Evolutionary conservation across 1,284 basidiomycete genomes (phyloP).

Genomic region (Xerocomus amazonicus): DNA sequence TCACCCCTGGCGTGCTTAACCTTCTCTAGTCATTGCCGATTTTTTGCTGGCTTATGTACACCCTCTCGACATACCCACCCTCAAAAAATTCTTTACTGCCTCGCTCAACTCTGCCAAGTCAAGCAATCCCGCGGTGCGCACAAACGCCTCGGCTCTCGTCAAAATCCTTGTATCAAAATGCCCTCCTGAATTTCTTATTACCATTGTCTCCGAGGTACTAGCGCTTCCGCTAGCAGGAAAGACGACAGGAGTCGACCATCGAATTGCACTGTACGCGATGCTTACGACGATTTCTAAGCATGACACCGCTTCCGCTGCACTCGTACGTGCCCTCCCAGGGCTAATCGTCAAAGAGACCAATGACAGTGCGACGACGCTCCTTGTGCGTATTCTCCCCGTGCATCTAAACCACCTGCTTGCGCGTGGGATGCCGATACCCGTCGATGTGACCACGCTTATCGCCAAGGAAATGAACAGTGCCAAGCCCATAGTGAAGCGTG

Average conservation of each 20-base stretch:
- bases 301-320: slow-evolving; percentile 44
- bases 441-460: slow-evolving; percentile 48
- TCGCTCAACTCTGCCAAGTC: slow-evolving; percentile 77
- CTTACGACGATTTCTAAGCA: slow-evolving; percentile 55
- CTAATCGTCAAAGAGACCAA: slow-evolving; percentile 78
- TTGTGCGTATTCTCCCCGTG: slow-evolving; percentile 51
- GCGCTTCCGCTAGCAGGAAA: slow-evolving; percentile 77
- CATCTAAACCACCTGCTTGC: slow-evolving; percentile 60
- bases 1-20: slow-evolving; percentile 7
- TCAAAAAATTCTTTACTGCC: slow-evolving; percentile 64
- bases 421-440: slow-evolving; percentile 34
- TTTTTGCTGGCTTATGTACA: slow-evolving; percentile 59
- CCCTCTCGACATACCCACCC: slow-evolving; percentile 49
- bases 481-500: slow-evolving; percentile 52
- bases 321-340: slow-evolving; percentile 54
- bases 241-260: slow-evolving; percentile 82
- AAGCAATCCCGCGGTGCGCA: slow-evolving; percentile 61
- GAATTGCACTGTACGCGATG: slow-evolving; percentile 79
- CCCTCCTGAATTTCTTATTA: slow-evolving; percentile 32
- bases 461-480: slow-evolving; percentile 63
- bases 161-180: slow-evolving; percentile 44
- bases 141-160: slow-evolving; percentile 61
- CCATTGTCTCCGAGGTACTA: slow-evolving; percentile 63
- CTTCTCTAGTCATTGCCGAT: slow-evolving; percentile 44
- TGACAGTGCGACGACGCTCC: slow-evolving; percentile 56